Percentiles rank a stretch among this genome's conserved stretches.
These are phyloP conservation scores for Penicillium salamii DNA, from an alignment of 495 filamentous ascomycete genomes.

Conservation along the genomic window DNA sequence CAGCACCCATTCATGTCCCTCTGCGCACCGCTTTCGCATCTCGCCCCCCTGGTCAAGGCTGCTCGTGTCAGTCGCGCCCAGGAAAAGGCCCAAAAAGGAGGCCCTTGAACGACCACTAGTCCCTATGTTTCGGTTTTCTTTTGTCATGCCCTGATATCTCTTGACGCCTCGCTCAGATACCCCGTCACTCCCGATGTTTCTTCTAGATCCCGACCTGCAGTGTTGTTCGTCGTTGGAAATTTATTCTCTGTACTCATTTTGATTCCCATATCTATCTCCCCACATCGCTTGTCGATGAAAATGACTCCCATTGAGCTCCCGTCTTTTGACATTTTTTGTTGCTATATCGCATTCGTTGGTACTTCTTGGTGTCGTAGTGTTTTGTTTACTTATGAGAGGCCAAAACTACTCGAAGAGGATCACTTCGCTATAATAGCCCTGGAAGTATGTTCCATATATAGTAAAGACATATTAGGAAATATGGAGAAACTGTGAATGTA, in stretches of 20 bases:
- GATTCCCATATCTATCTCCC: conserved; percentile 6
- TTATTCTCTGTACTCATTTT: conserved; percentile 17
- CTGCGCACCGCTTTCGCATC: conserved; percentile 70
- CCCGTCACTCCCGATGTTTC: conserved; percentile 36
- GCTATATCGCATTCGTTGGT: not conserved
- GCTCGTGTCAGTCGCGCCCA: conserved; percentile 79
- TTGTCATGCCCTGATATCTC: conserved; percentile 26
- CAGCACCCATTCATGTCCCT: conserved; percentile 87
- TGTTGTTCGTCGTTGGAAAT: conserved; percentile 15
- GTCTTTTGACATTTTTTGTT: no score
- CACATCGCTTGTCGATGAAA: conserved; percentile 24
- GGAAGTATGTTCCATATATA: no score
- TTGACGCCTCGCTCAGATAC: conserved; percentile 43
- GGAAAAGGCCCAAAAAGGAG: conserved; percentile 71
- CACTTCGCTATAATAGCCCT: no score
- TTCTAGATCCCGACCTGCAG: conserved; percentile 31
- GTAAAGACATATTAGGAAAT: no score
- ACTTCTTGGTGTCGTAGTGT: not conserved
- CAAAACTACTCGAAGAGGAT: no score
- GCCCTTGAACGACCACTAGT: conserved; percentile 27
- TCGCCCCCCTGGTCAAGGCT: conserved; percentile 81
- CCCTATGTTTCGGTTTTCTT: conserved; percentile 18
- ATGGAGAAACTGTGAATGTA: not conserved
- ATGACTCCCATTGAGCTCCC: conserved; percentile 16
- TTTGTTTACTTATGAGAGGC: no score